A percentile compares a stretch with the other conserved stretches of the same genome.
Evolutionary conservation across 805 yeast genomes (phyloP).

Genomic region (Teunomyces pallodes): DNA sequence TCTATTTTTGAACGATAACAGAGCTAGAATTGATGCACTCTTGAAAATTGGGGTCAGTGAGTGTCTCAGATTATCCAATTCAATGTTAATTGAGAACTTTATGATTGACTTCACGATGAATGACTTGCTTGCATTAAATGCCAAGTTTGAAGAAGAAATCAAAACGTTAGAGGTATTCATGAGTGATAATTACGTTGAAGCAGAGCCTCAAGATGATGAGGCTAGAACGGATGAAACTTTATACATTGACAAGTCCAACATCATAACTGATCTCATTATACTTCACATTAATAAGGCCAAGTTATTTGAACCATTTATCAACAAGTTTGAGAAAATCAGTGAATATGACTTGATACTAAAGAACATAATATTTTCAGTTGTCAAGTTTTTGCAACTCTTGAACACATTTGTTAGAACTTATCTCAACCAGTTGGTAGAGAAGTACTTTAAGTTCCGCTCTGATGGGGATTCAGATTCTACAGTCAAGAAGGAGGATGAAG

Average conservation of each 20-base stretch:
- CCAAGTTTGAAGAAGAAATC: constrained; percentile 42
- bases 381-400: constrained; percentile 36
- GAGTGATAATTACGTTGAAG: constrained; percentile 7
- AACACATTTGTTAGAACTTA: constrained; percentile 32
- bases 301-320: constrained; percentile 50
- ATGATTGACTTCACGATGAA: constrained; percentile 43
- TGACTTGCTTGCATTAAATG: constrained; percentile 41
- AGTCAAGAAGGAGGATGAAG: constrained; percentile 4
- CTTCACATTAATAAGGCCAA: constrained; percentile 52
- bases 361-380: constrained; percentile 35
- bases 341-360: constrained; percentile 33
- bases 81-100: constrained; percentile 50
- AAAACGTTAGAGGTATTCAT: constrained; percentile 29
- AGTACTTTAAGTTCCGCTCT: constrained; percentile 7
- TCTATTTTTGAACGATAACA: constrained; percentile 11
- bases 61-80: constrained; percentile 46
- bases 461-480: neutral
- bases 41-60: constrained; percentile 50
- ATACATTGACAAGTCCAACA: constrained; percentile 28
- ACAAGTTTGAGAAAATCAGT: constrained; percentile 23
- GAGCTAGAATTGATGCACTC: constrained; percentile 26
- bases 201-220: constrained; percentile 12
- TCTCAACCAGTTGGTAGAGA: constrained; percentile 14
- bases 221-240: constrained; percentile 1
- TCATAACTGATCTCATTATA: constrained; percentile 44